phyloP scores from a whole-genome alignment of 345 rosid species.

The Eucalyptus curtisii region DNA sequence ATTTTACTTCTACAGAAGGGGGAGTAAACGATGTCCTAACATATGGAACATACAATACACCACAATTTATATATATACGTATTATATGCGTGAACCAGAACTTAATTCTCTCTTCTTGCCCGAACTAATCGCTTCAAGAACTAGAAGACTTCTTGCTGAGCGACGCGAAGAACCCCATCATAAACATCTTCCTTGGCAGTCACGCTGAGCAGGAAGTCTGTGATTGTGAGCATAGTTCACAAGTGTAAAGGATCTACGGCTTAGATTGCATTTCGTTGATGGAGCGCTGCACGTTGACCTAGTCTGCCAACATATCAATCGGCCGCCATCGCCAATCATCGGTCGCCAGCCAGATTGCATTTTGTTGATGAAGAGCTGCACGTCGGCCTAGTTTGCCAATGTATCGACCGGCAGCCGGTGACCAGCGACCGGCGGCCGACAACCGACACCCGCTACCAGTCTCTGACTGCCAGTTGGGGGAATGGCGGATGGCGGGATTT shows the following conservation, averaged over 20 bases:
- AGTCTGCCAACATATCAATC: neutral
- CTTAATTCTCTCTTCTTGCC: neutral
- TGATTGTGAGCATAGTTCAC: neutral
- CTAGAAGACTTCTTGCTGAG: neutral
- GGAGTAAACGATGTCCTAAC: neutral
- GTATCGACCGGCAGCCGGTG: fast-evolving
- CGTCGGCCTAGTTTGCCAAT: too few relatives aligned
- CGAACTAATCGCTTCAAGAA: neutral
- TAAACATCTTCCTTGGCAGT: neutral
- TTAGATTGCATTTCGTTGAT: neutral
- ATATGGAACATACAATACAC: neutral
- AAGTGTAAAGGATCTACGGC: neutral
- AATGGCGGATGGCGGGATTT: too few relatives aligned
- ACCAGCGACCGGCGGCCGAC: fast-evolving
- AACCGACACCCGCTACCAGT: fast-evolving
- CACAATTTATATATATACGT: too few relatives aligned
- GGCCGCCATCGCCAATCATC: too few relatives aligned
- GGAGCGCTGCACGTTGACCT: neutral
- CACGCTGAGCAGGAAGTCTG: neutral
- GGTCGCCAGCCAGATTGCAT: too few relatives aligned
- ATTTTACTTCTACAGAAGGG: neutral
- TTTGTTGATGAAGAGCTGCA: too few relatives aligned
- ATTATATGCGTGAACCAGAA: neutral
- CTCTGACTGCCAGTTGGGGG: fast-evolving
- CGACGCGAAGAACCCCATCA: neutral